These are phyloP conservation scores for Microbotryum lychnidis-dioicae DNA, from an alignment of 1,284 basidiomycete genomes.

Conservation along the genomic window DNA sequence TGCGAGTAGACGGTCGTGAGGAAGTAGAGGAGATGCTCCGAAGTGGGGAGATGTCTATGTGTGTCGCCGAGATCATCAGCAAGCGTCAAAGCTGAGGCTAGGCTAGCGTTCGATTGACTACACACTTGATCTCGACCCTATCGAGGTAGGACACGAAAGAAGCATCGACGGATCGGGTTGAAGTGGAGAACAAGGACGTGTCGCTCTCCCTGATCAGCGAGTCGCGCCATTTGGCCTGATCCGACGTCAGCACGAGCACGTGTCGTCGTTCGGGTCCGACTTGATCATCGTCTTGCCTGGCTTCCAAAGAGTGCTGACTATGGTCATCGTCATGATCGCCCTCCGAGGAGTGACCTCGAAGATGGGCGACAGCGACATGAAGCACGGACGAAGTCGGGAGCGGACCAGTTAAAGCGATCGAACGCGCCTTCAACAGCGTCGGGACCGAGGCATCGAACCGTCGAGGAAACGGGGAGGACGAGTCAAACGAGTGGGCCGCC, in stretches of 20 bases:
- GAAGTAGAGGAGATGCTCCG: conserved; percentile 24
- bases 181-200: conserved; percentile 8
- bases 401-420: conserved; percentile 15
- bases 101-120: not conserved
- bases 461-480: not conserved
- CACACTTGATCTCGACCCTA: conserved; percentile 17
- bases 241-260: conserved; percentile 17
- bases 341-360: not conserved
- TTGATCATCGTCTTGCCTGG: not conserved
- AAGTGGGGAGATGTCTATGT: conserved; percentile 17
- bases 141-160: conserved; percentile 3
- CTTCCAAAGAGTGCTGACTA: not conserved
- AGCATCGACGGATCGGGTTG: not conserved
- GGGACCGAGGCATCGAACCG: not conserved
- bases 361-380: conserved; percentile 21
- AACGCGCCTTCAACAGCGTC: not conserved
- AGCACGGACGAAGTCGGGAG: conserved; percentile 10
- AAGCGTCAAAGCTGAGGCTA: not conserved
- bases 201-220: conserved; percentile 15
- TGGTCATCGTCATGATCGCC: not conserved
- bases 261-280: not conserved
- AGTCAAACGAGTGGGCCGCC: not conserved
- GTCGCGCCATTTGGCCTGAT: not conserved
- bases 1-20: conserved; percentile 14
- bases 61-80: not conserved